Evolutionary conservation across 257 asterid species (phyloP), one percentile per base, ranked within the genome.

Genomic region (Eucommia ulmoides): DNA sequence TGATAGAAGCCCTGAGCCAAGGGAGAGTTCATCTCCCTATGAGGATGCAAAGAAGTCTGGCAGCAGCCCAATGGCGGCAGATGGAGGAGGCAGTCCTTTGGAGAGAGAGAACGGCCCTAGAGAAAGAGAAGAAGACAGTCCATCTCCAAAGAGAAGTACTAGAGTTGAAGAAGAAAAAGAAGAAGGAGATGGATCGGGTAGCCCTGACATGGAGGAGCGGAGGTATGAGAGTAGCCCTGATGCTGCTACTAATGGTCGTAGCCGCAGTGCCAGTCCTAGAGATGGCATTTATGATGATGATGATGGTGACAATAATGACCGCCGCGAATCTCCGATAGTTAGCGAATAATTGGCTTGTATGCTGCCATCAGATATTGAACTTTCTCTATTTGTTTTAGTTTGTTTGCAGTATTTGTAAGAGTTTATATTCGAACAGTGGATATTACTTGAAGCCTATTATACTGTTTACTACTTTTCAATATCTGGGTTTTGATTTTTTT

Each of bases 181-280:
- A 75, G 22, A 78, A 65, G 48, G n/a, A 19, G 19, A 10, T 15
- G n/a, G 61, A 75, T 49, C 74, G 70, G 55, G 75, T 50, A 17
- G 83, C 96, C 65, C 97, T 93, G 0, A 67, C 50, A 70, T 91
- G 62, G 55, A 55, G 70, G 41, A 70, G 81, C 57, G 62, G 58
- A 35, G 82, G 93, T 67, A 44, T n/a, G 60, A 60, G 41, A 71
- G 20, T 17, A 60, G 75, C 62, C 74, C 71, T 26, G 62, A 84
- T 14, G 56, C 49, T 33, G 85, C 74, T 20, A 69, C 70, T 33
- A 78, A 76, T 69, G 96, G 83, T 11, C 67, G 61, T 17, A 70
- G 75, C 51, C 74, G 64, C 45, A 81, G 88, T 70, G 78, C 79
- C 45, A 84, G 88, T 69, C 80, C 79, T 1, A 75, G 66, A 16